Evolutionary conservation across 345 rosid genomes (phyloP).

Genomic region (Eucalyptus polybractea): DNA sequence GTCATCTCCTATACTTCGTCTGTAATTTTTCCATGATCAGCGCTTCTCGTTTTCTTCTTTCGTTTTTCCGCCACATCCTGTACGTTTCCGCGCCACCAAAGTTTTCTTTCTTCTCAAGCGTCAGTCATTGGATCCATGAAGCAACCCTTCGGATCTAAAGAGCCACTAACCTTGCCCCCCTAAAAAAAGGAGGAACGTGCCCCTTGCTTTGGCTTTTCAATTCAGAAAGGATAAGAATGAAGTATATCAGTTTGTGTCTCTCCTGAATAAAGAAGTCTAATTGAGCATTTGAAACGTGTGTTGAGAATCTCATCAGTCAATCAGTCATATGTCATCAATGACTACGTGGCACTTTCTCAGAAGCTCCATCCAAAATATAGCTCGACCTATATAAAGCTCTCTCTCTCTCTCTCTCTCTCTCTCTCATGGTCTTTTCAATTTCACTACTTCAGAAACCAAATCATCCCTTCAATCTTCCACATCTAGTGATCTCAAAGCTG

Average conservation of each 20-base stretch:
- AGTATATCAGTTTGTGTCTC: not conserved
- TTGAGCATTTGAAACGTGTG: not conserved
- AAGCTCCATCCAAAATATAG: not conserved
- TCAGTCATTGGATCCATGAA: not conserved
- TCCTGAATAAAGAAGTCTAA: not conserved
- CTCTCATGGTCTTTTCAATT: not conserved
- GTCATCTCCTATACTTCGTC: not conserved
- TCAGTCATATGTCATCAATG: not conserved
- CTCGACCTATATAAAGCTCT: not conserved
- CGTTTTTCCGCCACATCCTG: not conserved
- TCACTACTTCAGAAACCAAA: not conserved
- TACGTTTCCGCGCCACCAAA: not conserved
- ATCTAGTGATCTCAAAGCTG: not conserved
- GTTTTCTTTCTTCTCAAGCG: not conserved
- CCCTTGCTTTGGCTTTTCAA: not conserved
- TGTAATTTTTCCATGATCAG: not conserved
- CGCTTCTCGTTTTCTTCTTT: not conserved
- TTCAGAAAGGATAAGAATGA: not conserved
- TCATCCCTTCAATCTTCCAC: not conserved
- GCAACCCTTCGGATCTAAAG: not conserved
- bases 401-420: not conserved
- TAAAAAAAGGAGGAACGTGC: not conserved
- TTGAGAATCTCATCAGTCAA: not conserved
- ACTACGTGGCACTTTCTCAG: not conserved
- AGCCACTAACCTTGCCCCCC: fast-evolving